Percentiles rank a stretch among this genome's conserved stretches.
Conservation (phyloP, 495 filamentous ascomycete species). For the Parathielavia appendiculata region DNA sequence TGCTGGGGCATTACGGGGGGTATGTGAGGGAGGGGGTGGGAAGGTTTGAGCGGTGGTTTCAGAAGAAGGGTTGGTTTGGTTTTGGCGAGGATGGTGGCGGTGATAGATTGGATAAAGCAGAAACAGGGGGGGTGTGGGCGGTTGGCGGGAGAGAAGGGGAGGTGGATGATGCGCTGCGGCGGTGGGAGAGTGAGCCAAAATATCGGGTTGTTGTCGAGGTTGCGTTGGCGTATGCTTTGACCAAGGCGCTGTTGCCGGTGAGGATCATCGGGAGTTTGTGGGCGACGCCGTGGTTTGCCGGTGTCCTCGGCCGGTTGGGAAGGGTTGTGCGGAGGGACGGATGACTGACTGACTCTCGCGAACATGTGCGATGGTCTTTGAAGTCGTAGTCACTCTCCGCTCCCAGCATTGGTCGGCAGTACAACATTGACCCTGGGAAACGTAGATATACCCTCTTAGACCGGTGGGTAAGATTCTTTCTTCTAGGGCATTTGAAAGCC, state of each 20-base stretch:
- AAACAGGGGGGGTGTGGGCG: conserved; percentile 15
- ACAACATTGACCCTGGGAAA: background rate
- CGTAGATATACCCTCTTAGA: background rate
- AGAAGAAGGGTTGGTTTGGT: conserved; percentile 46
- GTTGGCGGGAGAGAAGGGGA: conserved; percentile 8
- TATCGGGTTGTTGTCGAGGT: conserved; percentile 60
- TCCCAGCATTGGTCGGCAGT: no score
- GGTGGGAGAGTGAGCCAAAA: conserved; percentile 33
- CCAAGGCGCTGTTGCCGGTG: conserved; percentile 74
- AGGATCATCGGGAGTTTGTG: conserved; percentile 73
- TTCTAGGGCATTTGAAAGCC: background rate
- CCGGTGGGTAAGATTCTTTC: background rate
- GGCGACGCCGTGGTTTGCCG: conserved; percentile 93
- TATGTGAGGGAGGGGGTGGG: conserved; percentile 42
- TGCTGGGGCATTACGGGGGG: conserved; percentile 36
- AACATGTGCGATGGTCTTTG: no score
- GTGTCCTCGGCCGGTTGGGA: conserved; percentile 38
- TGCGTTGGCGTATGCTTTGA: conserved; percentile 82
- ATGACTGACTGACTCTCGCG: background rate
- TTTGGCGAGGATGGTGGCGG: conserved; percentile 28
- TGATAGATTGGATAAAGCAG: no score
- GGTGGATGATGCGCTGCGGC: conserved; percentile 22
- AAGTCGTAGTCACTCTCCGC: no score
- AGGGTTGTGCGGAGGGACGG: background rate
- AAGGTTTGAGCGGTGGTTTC: conserved; percentile 43